These are phyloP conservation scores for Starmera caribaea DNA, from an alignment of 805 yeast species.

Conservation along the genomic window DNA sequence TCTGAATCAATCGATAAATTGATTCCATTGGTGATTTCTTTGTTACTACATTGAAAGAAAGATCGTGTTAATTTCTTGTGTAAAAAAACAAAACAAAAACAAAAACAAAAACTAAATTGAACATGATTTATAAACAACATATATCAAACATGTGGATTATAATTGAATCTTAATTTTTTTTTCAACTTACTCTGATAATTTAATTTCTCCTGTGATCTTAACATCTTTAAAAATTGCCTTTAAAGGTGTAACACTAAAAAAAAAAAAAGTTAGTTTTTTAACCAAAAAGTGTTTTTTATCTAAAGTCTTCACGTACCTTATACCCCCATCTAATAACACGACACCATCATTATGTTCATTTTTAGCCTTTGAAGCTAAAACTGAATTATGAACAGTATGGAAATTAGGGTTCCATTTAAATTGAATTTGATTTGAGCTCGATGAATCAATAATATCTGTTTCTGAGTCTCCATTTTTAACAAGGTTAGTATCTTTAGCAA, in stretches of 20 bases:
- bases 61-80: too few relatives aligned
- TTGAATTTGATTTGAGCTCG: slow-evolving; percentile 32
- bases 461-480: slow-evolving; percentile 8
- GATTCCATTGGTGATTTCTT: background rate
- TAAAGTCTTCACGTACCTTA: slow-evolving; percentile 22
- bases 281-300: too few relatives aligned
- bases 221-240: slow-evolving; percentile 60
- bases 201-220: slow-evolving; percentile 50
- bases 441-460: slow-evolving; percentile 40
- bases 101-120: background rate
- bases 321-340: slow-evolving; percentile 21
- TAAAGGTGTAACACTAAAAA: slow-evolving; percentile 55
- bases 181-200: slow-evolving; percentile 21
- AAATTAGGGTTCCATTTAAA: slow-evolving; percentile 86
- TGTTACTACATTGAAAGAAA: too few relatives aligned
- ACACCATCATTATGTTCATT: slow-evolving; percentile 18
- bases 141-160: background rate
- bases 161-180: background rate
- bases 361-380: slow-evolving; percentile 24
- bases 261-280: slow-evolving; percentile 12
- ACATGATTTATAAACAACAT: background rate
- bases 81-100: too few relatives aligned
- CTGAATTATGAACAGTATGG: slow-evolving; percentile 48
- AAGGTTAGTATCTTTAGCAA: slow-evolving; percentile 17
- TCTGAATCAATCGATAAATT: slow-evolving; percentile 23